Percentiles rank a stretch among this genome's conserved stretches.
Evolutionary conservation across 2,329 filamentous ascomycete species (phyloP).

Genomic region (Phyllosticta capitalensis): DNA sequence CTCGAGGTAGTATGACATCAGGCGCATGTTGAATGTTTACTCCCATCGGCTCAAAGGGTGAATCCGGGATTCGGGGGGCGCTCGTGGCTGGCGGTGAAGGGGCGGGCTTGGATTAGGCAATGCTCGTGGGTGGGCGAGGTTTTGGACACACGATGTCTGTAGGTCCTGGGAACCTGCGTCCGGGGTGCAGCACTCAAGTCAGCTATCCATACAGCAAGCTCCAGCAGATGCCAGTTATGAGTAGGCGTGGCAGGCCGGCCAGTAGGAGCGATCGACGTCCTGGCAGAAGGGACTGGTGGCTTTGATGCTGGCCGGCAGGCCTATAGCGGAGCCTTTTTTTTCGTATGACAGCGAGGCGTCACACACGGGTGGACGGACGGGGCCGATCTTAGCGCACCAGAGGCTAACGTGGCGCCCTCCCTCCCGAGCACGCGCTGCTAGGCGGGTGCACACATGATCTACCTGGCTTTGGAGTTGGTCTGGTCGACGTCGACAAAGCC

Average conservation of each 20-base stretch:
- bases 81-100: neutral
- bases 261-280: neutral
- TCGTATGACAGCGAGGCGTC: constrained; percentile 9
- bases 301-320: neutral
- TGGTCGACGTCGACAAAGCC: neutral
- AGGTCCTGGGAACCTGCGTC: neutral
- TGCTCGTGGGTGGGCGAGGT: neutral
- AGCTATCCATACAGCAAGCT: neutral
- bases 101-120: neutral
- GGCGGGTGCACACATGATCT: neutral
- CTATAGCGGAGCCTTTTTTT: neutral
- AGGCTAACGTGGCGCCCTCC: neutral
- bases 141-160: neutral
- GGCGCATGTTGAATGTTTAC: neutral
- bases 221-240: neutral
- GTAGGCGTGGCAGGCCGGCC: neutral
- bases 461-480: neutral
- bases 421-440: neutral
- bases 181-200: neutral
- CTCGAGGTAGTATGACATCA: constrained; percentile 6
- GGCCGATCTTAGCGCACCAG: neutral
- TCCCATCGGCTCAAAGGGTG: neutral
- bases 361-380: neutral
- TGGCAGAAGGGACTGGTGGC: neutral
- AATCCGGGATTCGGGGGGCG: neutral